Conservation (phyloP, 2,329 filamentous ascomycete genomes). For the Fusarium nygamai region DNA sequence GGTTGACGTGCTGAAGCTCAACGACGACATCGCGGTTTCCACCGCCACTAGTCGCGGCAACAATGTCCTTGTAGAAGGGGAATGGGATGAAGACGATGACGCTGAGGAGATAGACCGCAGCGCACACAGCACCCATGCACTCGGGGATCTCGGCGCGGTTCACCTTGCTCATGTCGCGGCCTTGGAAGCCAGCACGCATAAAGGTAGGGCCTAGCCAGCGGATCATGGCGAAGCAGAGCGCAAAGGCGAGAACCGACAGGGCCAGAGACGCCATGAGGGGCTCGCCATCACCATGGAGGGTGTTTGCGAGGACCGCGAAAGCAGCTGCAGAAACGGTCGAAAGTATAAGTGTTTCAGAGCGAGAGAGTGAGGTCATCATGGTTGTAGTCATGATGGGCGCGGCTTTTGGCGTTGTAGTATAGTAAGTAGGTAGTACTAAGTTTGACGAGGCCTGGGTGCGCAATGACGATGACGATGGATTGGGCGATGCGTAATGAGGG, state of each 20-base stretch:
- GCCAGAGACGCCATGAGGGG: slow-evolving; percentile 89
- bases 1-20: slow-evolving; percentile 77
- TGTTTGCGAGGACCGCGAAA: slow-evolving; percentile 79
- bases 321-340: slow-evolving; percentile 74
- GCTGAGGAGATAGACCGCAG: slow-evolving; percentile 88
- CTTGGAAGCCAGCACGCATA: slow-evolving; percentile 87
- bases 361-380: slow-evolving; percentile 56
- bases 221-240: slow-evolving; percentile 84
- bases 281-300: slow-evolving; percentile 85
- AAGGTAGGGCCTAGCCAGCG: slow-evolving; percentile 93
- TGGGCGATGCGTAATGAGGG: slow-evolving; percentile 2
- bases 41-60: slow-evolving; percentile 91
- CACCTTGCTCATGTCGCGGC: slow-evolving; percentile 82
- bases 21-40: slow-evolving; percentile 89
- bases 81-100: slow-evolving; percentile 96
- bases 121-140: slow-evolving; percentile 94
- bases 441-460: background rate
- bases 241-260: slow-evolving; percentile 86
- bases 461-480: background rate
- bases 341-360: slow-evolving; percentile 63
- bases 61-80: slow-evolving; percentile 98
- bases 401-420: background rate
- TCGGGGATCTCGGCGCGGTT: slow-evolving; percentile 84
- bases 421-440: background rate
- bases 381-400: slow-evolving; percentile 43